phyloP scores from a whole-genome alignment of 1,284 basidiomycete species.

The Phaffia rhodozyma region DNA sequence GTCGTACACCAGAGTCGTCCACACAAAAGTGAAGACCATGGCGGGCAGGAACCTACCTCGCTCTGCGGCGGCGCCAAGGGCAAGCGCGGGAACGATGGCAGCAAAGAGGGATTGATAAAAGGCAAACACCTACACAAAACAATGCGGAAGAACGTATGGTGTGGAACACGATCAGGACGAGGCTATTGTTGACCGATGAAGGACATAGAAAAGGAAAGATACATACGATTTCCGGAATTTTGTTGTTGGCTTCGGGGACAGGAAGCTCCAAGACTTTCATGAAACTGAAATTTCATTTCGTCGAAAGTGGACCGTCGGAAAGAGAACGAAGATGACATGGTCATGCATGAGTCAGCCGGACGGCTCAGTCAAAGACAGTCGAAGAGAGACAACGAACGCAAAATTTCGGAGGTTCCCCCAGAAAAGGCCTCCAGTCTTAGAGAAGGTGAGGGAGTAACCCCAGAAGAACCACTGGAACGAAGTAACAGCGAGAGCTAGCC shows the following conservation, averaged over 20 bases:
- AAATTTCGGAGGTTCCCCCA: conserved; percentile 55
- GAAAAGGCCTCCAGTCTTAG: conserved; percentile 48
- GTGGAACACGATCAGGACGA: too few species aligned
- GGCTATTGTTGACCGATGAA: too few species aligned
- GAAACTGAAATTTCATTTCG: conserved; percentile 29
- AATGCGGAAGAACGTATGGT: conserved; percentile 43
- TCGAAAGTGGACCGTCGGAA: conserved; percentile 31
- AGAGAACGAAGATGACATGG: neutral
- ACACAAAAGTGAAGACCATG: conserved; percentile 75
- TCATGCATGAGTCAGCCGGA: neutral
- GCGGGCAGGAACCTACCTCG: conserved; percentile 75
- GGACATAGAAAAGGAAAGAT: conserved; percentile 13
- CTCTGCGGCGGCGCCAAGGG: conserved; percentile 60
- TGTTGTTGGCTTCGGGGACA: conserved; percentile 50
- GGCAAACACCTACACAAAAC: conserved; percentile 52
- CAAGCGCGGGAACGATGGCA: conserved; percentile 41
- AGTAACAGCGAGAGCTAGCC: conserved; percentile 58
- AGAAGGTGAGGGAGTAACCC: conserved; percentile 67
- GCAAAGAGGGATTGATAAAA: conserved; percentile 57
- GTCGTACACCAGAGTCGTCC: conserved; percentile 75
- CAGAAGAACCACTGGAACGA: conserved; percentile 68
- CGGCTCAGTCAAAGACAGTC: too few species aligned
- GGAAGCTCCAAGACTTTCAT: conserved; percentile 59
- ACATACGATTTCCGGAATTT: conserved; percentile 41
- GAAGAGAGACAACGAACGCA: conserved; percentile 39